Conservation (phyloP, 1,139 yeast genomes). For the Candida smagusa region DNA sequence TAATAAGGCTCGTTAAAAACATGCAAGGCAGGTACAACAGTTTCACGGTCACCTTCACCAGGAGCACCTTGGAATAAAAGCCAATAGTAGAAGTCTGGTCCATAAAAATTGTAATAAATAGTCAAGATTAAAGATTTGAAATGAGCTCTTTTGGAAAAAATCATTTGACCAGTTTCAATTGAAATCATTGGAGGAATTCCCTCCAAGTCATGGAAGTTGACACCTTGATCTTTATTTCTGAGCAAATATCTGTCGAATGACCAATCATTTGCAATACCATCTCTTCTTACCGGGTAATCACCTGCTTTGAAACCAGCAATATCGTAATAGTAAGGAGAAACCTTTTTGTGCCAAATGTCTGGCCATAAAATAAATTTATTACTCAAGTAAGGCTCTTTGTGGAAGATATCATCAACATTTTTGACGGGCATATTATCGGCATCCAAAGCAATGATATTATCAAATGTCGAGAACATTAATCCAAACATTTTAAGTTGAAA, state of each 20-base stretch:
- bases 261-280: conserved; percentile 28
- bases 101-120: conserved; percentile 31
- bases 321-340: conserved; percentile 34
- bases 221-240: conserved; percentile 16
- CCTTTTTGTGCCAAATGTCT: conserved; percentile 35
- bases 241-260: conserved; percentile 19
- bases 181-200: conserved; percentile 28
- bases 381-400: conserved; percentile 24
- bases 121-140: conserved; percentile 27
- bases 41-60: conserved; percentile 40
- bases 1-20: conserved; percentile 35
- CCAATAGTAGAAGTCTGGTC: conserved; percentile 25
- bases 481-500: conserved; percentile 33
- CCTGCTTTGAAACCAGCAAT: conserved; percentile 32
- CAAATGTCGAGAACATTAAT: conserved; percentile 32
- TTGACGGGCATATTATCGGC: conserved; percentile 34
- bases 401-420: conserved; percentile 28
- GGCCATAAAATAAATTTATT: conserved; percentile 38
- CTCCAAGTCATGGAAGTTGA: conserved; percentile 31
- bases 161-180: conserved; percentile 37
- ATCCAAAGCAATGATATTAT: conserved; percentile 32
- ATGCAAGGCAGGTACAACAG: conserved; percentile 37
- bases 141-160: conserved; percentile 31
- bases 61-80: conserved; percentile 37
- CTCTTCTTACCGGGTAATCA: conserved; percentile 24